Conservation (phyloP, 352 stramenopile species). For the Paralagenidium karlingii region DNA sequence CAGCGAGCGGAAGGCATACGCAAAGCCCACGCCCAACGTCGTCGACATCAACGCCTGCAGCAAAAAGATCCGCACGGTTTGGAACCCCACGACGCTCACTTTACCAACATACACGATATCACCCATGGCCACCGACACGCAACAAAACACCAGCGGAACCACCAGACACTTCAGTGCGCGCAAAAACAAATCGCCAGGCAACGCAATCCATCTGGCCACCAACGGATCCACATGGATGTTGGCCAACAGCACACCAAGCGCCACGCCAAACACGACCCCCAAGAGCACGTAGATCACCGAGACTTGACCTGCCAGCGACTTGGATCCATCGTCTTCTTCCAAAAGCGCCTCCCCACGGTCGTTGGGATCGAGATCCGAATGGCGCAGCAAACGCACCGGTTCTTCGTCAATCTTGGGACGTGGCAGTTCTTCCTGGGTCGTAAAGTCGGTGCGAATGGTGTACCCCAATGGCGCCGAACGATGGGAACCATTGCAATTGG, state of each 20-base stretch:
- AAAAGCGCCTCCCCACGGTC: too few relatives aligned
- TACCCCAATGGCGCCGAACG: too few relatives aligned
- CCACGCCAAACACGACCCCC: slow-evolving; percentile 30
- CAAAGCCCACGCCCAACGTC: slow-evolving; percentile 32
- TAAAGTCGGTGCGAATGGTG: too few relatives aligned
- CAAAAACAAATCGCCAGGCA: slow-evolving; percentile 65
- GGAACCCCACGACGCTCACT: slow-evolving; percentile 42
- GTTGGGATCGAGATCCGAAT: too few relatives aligned
- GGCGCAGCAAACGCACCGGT: too few relatives aligned
- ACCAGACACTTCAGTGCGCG: slow-evolving; percentile 63
- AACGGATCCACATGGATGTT: slow-evolving; percentile 25
- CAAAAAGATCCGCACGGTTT: slow-evolving; percentile 51
- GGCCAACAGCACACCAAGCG: slow-evolving; percentile 30
- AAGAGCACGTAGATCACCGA: slow-evolving; percentile 40
- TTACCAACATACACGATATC: slow-evolving; percentile 71
- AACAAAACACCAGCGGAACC: slow-evolving; percentile 74
- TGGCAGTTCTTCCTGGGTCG: too few relatives aligned
- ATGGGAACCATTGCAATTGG: too few relatives aligned
- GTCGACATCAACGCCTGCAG: slow-evolving; percentile 38
- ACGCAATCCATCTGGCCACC: slow-evolving; percentile 34
- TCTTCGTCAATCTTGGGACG: too few relatives aligned
- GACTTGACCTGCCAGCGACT: too few relatives aligned
- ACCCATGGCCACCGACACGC: slow-evolving; percentile 54
- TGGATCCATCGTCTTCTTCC: too few relatives aligned
- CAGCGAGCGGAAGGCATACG: slow-evolving; percentile 35